Conservation (phyloP, 1,284 basidiomycete species). For the Cryptococcus amylolentus region DNA sequence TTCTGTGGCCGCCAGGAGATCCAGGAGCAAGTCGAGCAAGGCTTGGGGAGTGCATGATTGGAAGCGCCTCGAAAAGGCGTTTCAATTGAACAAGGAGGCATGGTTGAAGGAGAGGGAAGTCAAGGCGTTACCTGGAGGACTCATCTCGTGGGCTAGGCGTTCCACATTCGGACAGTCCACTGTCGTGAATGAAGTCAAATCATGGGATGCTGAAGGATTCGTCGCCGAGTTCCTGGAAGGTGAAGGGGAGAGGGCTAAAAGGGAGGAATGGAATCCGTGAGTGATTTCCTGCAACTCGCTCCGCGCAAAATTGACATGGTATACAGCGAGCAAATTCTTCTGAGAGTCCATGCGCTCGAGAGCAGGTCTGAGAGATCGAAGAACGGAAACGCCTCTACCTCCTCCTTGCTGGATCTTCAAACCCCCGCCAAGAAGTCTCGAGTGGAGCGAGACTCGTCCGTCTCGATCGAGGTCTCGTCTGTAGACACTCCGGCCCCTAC, state of each 20-base stretch:
- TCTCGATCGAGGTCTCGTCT: neutral
- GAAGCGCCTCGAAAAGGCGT: constrained; percentile 37
- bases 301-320: neutral
- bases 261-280: constrained; percentile 30
- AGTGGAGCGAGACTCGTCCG: neutral
- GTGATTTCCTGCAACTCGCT: constrained; percentile 3
- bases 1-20: neutral
- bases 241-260: constrained; percentile 57
- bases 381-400: neutral
- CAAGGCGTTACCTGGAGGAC: constrained; percentile 16
- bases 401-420: neutral
- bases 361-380: constrained; percentile 15
- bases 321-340: constrained; percentile 20
- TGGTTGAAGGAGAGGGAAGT: constrained; percentile 33
- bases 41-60: constrained; percentile 38
- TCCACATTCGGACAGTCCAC: constrained; percentile 9
- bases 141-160: constrained; percentile 26
- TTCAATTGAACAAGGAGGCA: constrained; percentile 22
- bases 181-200: constrained; percentile 54
- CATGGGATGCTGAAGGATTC: constrained; percentile 67
- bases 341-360: constrained; percentile 34
- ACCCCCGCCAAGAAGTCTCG: constrained; percentile 9
- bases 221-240: constrained; percentile 72
- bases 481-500: constrained; percentile 3
- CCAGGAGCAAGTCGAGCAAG: neutral